Percentiles rank a stretch among this genome's conserved stretches.
These are phyloP conservation scores for Avena eriantha DNA, from an alignment of 176 grass and related monocot genomes.

Conservation along the genomic window DNA sequence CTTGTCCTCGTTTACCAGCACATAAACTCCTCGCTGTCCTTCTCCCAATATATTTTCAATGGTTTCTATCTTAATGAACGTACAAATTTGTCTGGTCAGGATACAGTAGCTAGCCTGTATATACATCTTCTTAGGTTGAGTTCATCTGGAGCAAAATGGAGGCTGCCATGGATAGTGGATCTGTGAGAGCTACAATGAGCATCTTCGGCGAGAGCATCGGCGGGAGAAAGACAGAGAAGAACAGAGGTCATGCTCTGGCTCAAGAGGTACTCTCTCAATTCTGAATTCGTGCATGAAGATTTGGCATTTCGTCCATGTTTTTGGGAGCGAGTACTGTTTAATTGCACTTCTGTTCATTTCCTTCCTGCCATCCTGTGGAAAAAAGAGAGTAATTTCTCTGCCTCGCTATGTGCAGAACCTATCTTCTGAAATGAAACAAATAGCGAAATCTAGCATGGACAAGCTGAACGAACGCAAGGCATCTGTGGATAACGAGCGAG, in stretches of 20 bases:
- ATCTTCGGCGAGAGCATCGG: slow-evolving; percentile 81
- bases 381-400: not conserved
- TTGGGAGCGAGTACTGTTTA: not conserved
- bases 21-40: slow-evolving; percentile 12
- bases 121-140: not conserved
- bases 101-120: not conserved
- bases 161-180: slow-evolving; percentile 57
- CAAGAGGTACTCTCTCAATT: slow-evolving; percentile 63
- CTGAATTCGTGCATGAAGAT: not conserved
- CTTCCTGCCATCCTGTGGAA: no score
- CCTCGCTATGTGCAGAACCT: slow-evolving; percentile 40
- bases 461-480: slow-evolving; percentile 58
- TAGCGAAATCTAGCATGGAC: slow-evolving; percentile 48
- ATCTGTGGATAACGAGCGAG: slow-evolving; percentile 57
- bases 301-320: slow-evolving; percentile 2
- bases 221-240: slow-evolving; percentile 55
- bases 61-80: not conserved
- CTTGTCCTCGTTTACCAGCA: slow-evolving; percentile 40
- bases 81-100: not conserved
- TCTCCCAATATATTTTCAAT: not conserved
- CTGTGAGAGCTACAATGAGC: slow-evolving; percentile 72
- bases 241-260: slow-evolving; percentile 24
- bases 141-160: slow-evolving; percentile 54
- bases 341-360: not conserved
- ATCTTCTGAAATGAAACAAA: slow-evolving; percentile 49